A percentile compares a stretch with the other conserved stretches of the same genome.
Conservation (phyloP, 1,284 basidiomycete genomes). For the Irpex rosettiformis region DNA sequence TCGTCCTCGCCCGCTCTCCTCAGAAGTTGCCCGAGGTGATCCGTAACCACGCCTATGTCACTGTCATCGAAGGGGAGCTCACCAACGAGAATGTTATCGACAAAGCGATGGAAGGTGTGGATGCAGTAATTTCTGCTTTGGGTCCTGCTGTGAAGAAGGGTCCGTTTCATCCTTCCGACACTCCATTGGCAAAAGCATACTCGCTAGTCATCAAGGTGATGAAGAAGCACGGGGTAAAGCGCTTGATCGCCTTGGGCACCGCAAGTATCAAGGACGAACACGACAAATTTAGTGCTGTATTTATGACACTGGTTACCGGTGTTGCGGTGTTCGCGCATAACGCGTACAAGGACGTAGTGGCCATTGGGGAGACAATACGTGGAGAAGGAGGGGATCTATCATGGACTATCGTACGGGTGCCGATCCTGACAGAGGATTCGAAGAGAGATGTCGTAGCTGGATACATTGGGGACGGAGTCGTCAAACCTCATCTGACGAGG, state of each 20-base stretch:
- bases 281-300: slow-evolving; percentile 52
- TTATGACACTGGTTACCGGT: slow-evolving; percentile 39
- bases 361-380: slow-evolving; percentile 52
- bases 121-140: slow-evolving; percentile 62
- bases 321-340: slow-evolving; percentile 34
- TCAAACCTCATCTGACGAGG: slow-evolving; percentile 43
- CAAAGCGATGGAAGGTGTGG: slow-evolving; percentile 50
- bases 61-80: slow-evolving; percentile 51
- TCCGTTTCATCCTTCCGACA: slow-evolving; percentile 39
- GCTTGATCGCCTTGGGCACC: slow-evolving; percentile 64
- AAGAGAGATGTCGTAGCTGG: slow-evolving; percentile 48
- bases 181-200: slow-evolving; percentile 61
- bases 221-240: slow-evolving; percentile 45
- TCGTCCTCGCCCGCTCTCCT: slow-evolving; percentile 47
- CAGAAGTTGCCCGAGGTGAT: slow-evolving; percentile 56
- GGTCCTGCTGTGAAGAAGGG: slow-evolving; percentile 44
- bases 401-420: slow-evolving; percentile 68
- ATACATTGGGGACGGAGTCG: slow-evolving; percentile 61
- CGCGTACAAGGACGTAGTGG: slow-evolving; percentile 46
- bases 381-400: slow-evolving; percentile 44
- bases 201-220: slow-evolving; percentile 49
- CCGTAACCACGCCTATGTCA: slow-evolving; percentile 38
- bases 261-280: slow-evolving; percentile 56
- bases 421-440: slow-evolving; percentile 47
- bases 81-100: slow-evolving; percentile 45